Evolutionary conservation across 2,329 filamentous ascomycete species (phyloP), one percentile per base, ranked within the genome.

Genomic region (Diaporthe citri): DNA sequence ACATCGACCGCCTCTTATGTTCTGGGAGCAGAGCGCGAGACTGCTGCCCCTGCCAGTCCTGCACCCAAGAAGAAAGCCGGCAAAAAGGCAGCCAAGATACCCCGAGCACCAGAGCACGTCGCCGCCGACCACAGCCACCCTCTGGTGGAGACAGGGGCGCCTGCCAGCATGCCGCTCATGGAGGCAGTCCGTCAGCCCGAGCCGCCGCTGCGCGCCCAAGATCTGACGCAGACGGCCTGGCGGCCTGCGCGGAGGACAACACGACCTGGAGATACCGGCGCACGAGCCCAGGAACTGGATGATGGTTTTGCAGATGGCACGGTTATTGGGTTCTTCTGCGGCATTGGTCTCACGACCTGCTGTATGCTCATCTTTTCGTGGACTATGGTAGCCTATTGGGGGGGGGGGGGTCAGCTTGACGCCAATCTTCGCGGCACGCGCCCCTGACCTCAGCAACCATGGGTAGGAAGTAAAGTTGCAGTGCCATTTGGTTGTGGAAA

Each of bases 51-150:
- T 9, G 25, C 13, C 8, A 5, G 7, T 39, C 4, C 20, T 39
- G 56, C 56, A 59, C 13, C 20, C 17, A 8, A 39, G 39, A 9
- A 10, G 6, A n/a, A 10, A 22, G 15, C 8, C 2, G 3, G n/a
- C n/a, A 31, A 43, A 10, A 25, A 7, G 0, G 17, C 1, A 15
- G 15, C 9, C 0, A 6, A 31, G 1, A 4, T 25, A 22, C 2
- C 39, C 36, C 6, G 12, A 20, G 55, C 31, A 17, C 13, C 41
- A 46, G 12, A 7, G 25, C 15, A 8, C 25, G 39, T 12, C 15
- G 15, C 25, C 31, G 41, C 17, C 41, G 39, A 28, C 39, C 7
- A 8, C 17, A 25, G 25, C 41, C 25, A 8, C 3, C 3, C 41
- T 1, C 8, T 22, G 25, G 59, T 15, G 25, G 17, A 46, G 25